Conservation (phyloP, 805 yeast genomes). For the Torulaspora indica region DNA sequence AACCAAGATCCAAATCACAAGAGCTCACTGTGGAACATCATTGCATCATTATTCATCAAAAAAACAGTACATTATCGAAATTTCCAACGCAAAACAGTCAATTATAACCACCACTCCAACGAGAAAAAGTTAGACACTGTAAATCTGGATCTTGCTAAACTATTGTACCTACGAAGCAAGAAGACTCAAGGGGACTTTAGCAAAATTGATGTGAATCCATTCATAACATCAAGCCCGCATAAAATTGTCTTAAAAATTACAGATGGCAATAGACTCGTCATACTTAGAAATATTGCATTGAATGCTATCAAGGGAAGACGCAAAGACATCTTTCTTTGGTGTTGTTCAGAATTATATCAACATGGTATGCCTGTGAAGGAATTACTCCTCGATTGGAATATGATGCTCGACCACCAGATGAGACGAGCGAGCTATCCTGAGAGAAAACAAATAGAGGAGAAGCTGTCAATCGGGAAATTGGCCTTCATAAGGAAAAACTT, state of each 20-base stretch:
- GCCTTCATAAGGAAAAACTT: conserved; percentile 11
- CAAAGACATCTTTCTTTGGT: conserved; percentile 28
- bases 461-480: conserved; percentile 9
- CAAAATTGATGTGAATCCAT: conserved; percentile 22
- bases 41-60: conserved; percentile 27
- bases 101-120: background rate
- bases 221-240: conserved; percentile 18
- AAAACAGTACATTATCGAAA: conserved; percentile 13
- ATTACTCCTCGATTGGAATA: conserved; percentile 27
- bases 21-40: conserved; percentile 23
- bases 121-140: conserved; percentile 16
- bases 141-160: conserved; percentile 24
- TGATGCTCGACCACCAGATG: conserved; percentile 21
- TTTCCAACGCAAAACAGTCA: conserved; percentile 1
- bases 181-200: background rate
- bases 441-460: conserved; percentile 9
- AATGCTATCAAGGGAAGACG: conserved; percentile 18
- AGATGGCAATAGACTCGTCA: conserved; percentile 20
- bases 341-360: conserved; percentile 22
- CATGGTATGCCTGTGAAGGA: conserved; percentile 25
- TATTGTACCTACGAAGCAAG: conserved; percentile 19
- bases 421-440: conserved; percentile 12
- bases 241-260: conserved; percentile 20
- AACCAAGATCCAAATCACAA: conserved; percentile 21
- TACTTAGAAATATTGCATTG: conserved; percentile 27